Evolutionary conservation across 2,329 filamentous ascomycete genomes (phyloP), one percentile per base, ranked within the genome.

Genomic region (Calonectria pteridis): DNA sequence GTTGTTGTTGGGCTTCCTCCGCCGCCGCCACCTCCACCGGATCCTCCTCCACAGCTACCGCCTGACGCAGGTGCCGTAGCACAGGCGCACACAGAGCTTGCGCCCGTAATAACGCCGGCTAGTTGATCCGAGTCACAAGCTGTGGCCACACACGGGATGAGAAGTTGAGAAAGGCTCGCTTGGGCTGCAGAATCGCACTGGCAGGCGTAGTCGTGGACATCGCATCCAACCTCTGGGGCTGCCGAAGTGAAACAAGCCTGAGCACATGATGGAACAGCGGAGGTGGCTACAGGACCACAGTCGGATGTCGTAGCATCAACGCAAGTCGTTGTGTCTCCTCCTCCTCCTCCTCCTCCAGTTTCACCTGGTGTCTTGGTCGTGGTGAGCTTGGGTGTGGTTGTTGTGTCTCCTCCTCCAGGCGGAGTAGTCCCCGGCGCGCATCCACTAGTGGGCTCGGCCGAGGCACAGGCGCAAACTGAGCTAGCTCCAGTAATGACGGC

Each of bases 61-160:
- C 72, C 69, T 0, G 64, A 67, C 10, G 67, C 55, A 28, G 73
- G 62, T 10, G 73, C 71, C 55, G 67, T 73, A 18, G 73, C 73
- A 37, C 73, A 80, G 23, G 75, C 76, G 51, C 79, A 79, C 2
- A 81, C 78, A 6, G 71, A 74, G 31, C 69, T 74, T 3, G 81
- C 81, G 13, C 81, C 82, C n/a, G 72, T 71, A 46, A 82, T 79
- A 6, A 83, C 79, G 28, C 76, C 79, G n/a, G 75, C 74, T 28
- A 82, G 69, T 3, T 77, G 76, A 7, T 71, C 74, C 2, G 77
- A 53, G 0, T 75, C 76, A 63, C 81, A 83, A 4, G 77, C 78
- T 0, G 77, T 81, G 1, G 77, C 76, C n/a, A 83, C 80, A 59
- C 81, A 83, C 10, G 81, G 81, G 18, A 79, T 75, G 16, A 82